phyloP scores from a whole-genome alignment of 257 asterid genomes.

The Galeopsis tetrahit region DNA sequence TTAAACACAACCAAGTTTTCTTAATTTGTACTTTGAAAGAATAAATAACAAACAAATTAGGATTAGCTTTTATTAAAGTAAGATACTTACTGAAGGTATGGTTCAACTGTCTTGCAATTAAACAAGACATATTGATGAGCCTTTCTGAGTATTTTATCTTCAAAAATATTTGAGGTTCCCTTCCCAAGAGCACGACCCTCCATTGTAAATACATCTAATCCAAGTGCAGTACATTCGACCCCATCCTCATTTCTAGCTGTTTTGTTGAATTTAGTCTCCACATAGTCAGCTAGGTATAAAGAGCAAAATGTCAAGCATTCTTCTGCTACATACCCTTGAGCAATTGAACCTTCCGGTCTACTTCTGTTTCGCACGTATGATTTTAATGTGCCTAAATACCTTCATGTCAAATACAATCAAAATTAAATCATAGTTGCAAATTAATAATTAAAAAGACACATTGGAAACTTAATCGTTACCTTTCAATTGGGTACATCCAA shows the following conservation, averaged over 20 bases:
- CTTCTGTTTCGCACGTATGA: constrained; percentile 16
- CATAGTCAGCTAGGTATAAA: constrained; percentile 14
- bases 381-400: constrained; percentile 7
- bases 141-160: not conserved
- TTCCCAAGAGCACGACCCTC: not conserved
- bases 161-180: not conserved
- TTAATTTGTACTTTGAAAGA: not conserved
- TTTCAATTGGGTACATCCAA: constrained; percentile 22
- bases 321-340: constrained; percentile 14
- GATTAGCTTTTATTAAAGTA: not conserved
- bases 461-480: not conserved
- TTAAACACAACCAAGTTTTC: not conserved
- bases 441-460: not conserved
- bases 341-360: constrained; percentile 21
- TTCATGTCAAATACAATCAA: not conserved
- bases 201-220: constrained; percentile 1
- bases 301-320: constrained; percentile 22
- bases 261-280: constrained; percentile 15
- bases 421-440: not conserved
- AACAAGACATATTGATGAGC: not conserved
- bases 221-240: not conserved
- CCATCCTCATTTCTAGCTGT: not conserved
- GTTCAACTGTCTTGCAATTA: not conserved
- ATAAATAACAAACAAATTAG: not conserved
- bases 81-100: constrained; percentile 3